Base-by-base conservation (phyloP, 2,329 filamentous ascomycete genomes). In the Aspergillus sp. region DNA sequence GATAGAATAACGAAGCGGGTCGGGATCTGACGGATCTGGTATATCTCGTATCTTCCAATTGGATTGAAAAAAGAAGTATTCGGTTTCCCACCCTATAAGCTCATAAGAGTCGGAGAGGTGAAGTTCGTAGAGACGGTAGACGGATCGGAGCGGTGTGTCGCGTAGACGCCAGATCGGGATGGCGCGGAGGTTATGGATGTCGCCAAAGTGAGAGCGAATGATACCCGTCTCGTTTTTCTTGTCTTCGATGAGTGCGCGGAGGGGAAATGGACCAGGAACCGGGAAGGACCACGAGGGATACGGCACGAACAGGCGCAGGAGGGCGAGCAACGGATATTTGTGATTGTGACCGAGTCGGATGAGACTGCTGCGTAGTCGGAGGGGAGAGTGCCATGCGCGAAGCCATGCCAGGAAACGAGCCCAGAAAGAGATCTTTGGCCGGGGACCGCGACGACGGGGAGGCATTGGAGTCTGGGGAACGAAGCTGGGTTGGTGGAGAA, bases 251-350 rank as follows among this genome's bases (percentile, higher is more conserved):
- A 69, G 54, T 8, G 49, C 59, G 8, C 57, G 56, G 4, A 64
- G 61, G 38, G 70, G 51, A 6, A 67, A 54, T n/a, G 63, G 63
- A 0, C 59, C 67, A 3, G 72, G 68, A 3, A 74, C 55, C 6
- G 60, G 59, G 15, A 72, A 69, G n/a, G 59, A 61, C 69, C 69
- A 72, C 41, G 64, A 61, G 15, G 69, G 71, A 23, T 64, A 68
- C 7, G 70, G 69, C 8, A 69, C 60, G 23, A 70, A 66, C 50
- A 73, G 25, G 22, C 64, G 63, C 8, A 73, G 38, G 3, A 74
- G 61, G 2, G 64, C 49, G 6, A 67, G 61, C 4, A 67, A 50
- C 9, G 70, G 69, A 23, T 66, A 54, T 46, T 66, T 59, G 46
- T 71, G 59, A 31, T 67, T 61, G 46, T 68, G 60, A 3, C 46